Base-by-base conservation (phyloP, 345 rosid species). In the Kandelia obovata region DNA sequence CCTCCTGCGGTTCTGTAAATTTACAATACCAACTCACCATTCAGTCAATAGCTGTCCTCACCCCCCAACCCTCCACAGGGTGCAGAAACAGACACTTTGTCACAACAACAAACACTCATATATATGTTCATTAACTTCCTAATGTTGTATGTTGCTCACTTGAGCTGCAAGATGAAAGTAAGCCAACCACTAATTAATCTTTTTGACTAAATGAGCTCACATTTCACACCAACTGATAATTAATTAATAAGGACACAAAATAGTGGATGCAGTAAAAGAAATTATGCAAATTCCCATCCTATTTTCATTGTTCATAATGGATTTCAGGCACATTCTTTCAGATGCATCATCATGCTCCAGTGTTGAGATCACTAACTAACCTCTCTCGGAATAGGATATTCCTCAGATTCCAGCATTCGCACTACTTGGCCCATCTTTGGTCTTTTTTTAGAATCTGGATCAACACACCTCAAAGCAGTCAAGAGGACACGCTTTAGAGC, bases 361-460 rank as follows among this genome's bases (percentile, higher is more conserved):
- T 39, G 43, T 23, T 57, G 34, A 63, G 26, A 11, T 11, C 11
- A 58, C 62, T 49, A 16, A 71, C 83, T 67, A 57, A 92, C 98
- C 97, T 96, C 99, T 86, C 98, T 86, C 67, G 91, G 96, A 71
- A 92, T 75, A 19, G 99, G 99, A 76, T 90, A 92, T 49, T 92
- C 99, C 76, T 96, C 97, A 0, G 99, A 92, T 78, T 90, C 99
- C 13, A 92, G 97, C 98, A 96, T 96, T n/a, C 98, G 87, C 25
- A 86, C 98, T n/a, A 92, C 99, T 89, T 95, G 99, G 73, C 98
- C 74, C 99, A 95, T 95, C 84, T 87, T 90, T 5, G 98, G 98
- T 70, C 99, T 81, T 76, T 90, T 95, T 66, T 89, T 92, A 4
- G 92, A 86, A 80, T 92, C 90, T 5, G 94, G 98, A 83, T 95